Evolutionary conservation across 495 filamentous ascomycete genomes (phyloP), one percentile per base, ranked within the genome.

Genomic region (Penicillium crystallinum): DNA sequence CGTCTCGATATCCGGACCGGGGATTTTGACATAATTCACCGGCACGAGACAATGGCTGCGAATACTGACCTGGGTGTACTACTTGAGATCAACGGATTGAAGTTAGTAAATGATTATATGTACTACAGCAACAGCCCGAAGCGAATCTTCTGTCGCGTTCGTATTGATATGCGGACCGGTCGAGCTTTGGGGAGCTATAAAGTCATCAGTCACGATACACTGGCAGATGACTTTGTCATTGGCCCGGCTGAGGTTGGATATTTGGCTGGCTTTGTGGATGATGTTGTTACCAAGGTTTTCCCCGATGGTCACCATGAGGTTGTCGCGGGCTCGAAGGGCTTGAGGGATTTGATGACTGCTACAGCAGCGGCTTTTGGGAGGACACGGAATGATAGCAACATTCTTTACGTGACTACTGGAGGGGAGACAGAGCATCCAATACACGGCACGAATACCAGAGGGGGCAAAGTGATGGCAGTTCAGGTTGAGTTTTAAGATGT

Each of bases 1-100:
- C 36, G 55, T 10, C 56, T 77, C 21, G 61, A 67, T 58, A 59
- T 69, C 17, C 51, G 30, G 7, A 69, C 59, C 18, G 75, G 71
- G 37, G 58, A 56, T 1, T 70, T 69, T 57, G 46, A 46, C 1
- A 55, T 69, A 6, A 57, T 64, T 0, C 50, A 74, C 18, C 52
- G 54, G 10, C 67, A 77, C 49, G 37, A 67, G 1, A 71, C 70
- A 42, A 74, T 73, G 68, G 58, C 59, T 0, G 64, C 71, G 4
- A 57, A 67, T 46, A 59, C 15, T 40, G 61, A 55, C 44, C 29
- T 47, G 1, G 40, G 38, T 1, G 2, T 67, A 2, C 36, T 45
- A 5, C 46, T 74, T 6, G 71, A 64, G 2, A 49, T 72, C 18
- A 70, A 73, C 22, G 71, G 68, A 7, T 21, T 72, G 22, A 63